These are phyloP conservation scores for Astragalus membranaceus DNA, from an alignment of 306 rosid genomes.

Conservation along the genomic window DNA sequence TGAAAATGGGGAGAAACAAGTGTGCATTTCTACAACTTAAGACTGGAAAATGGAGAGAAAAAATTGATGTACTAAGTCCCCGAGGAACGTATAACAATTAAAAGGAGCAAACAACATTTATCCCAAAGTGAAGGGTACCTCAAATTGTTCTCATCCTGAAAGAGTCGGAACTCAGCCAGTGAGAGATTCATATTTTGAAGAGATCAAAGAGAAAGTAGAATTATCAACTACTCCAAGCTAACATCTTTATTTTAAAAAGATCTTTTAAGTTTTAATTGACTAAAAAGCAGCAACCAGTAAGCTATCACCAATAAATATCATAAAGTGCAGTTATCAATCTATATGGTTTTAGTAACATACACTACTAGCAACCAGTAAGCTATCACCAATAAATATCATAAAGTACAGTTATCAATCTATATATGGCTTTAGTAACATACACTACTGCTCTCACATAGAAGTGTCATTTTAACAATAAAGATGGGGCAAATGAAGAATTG, in stretches of 20 bases:
- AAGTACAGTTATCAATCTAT: conserved; percentile 1
- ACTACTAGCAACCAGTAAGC: background rate
- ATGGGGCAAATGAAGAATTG: background rate
- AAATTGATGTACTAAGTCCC: background rate
- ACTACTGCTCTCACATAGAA: background rate
- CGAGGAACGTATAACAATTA: no score
- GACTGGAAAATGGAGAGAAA: background rate
- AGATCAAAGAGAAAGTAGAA: background rate
- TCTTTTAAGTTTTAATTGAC: background rate
- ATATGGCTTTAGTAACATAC: background rate
- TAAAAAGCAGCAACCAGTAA: background rate
- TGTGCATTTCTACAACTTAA: background rate
- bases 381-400: background rate
- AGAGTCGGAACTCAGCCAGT: background rate
- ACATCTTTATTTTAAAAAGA: background rate
- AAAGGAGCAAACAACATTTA: background rate
- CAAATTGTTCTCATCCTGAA: background rate
- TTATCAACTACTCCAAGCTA: background rate
- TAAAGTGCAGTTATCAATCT: background rate
- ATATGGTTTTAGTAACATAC: background rate
- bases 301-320: background rate
- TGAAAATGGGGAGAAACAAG: background rate
- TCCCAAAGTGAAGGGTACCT: background rate
- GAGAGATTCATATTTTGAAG: background rate
- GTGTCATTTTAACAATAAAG: background rate